phyloP scores from a whole-genome alignment of 805 yeast species.

The Torulaspora gathmanii region DNA sequence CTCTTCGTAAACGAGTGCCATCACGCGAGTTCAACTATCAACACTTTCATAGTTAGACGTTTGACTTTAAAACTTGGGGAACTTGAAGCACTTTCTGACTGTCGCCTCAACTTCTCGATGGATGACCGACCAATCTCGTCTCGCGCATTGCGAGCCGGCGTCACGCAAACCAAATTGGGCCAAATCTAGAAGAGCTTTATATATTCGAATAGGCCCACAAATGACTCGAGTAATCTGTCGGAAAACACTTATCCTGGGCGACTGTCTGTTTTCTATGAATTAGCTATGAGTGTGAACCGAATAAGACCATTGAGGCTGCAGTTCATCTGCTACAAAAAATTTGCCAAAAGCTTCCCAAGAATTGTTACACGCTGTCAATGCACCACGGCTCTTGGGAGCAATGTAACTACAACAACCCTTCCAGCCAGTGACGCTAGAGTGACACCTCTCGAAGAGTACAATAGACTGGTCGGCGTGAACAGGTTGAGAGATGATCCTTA shows the following conservation, averaged over 20 bases:
- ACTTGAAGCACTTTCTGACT: neutral
- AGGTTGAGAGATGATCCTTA: constrained; percentile 66
- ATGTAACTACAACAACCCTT: neutral
- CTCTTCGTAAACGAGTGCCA: neutral
- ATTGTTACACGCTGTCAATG: neutral
- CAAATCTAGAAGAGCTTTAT: no score
- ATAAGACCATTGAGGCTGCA: neutral
- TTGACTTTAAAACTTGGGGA: constrained; percentile 2
- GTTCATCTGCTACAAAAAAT: neutral
- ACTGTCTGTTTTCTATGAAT: neutral
- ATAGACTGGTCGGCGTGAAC: constrained; percentile 45
- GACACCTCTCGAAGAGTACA: constrained; percentile 51
- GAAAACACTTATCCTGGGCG: no score
- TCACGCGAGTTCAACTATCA: neutral
- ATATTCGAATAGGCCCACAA: no score
- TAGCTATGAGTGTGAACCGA: neutral
- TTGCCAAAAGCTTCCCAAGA: neutral
- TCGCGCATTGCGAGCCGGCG: constrained; percentile 1
- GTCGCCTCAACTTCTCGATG: neutral
- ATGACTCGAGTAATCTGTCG: no score
- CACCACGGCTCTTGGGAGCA: neutral
- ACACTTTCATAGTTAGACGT: constrained; percentile 1
- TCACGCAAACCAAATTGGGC: neutral
- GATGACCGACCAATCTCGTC: constrained; percentile 6
- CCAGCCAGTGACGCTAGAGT: constrained; percentile 4